Percentiles rank a stretch among this genome's conserved stretches.
These are phyloP conservation scores for Fragaria iinumae DNA, from an alignment of 306 rosid genomes.

Conservation along the genomic window DNA sequence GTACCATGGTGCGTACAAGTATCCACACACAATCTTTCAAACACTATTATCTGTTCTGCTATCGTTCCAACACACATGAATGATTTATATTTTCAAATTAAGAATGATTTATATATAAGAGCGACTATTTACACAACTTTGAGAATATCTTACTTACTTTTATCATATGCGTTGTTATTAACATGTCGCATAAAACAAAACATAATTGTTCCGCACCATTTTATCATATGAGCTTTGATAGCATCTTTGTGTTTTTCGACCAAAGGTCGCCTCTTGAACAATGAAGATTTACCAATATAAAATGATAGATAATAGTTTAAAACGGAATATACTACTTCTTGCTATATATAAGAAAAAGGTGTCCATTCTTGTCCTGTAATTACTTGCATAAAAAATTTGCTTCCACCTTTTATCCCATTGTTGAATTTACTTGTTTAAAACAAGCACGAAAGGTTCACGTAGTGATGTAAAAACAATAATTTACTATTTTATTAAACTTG, in stretches of 20 bases:
- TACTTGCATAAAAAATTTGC: neutral
- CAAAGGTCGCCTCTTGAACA: neutral
- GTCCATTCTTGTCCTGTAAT: neutral
- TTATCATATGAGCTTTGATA: neutral
- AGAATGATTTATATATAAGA: no score
- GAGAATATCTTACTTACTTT: neutral
- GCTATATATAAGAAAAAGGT: neutral
- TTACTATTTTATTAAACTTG: neutral
- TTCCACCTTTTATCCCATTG: neutral
- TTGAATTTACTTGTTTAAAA: neutral
- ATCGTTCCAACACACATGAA: no score
- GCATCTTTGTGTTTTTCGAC: neutral
- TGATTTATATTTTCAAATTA: no score
- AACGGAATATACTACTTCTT: neutral
- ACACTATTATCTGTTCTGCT: no score
- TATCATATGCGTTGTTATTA: neutral
- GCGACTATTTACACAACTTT: no score
- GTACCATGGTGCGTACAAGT: no score
- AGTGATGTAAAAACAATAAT: neutral
- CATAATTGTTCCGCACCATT: neutral
- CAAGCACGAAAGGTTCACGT: constrained; percentile 4
- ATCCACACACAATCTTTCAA: no score
- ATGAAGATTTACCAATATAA: neutral
- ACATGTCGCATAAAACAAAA: neutral
- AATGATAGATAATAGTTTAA: neutral